Evolutionary conservation across 305 asterid species (phyloP).

Genomic region (Fraxinus floribunda): DNA sequence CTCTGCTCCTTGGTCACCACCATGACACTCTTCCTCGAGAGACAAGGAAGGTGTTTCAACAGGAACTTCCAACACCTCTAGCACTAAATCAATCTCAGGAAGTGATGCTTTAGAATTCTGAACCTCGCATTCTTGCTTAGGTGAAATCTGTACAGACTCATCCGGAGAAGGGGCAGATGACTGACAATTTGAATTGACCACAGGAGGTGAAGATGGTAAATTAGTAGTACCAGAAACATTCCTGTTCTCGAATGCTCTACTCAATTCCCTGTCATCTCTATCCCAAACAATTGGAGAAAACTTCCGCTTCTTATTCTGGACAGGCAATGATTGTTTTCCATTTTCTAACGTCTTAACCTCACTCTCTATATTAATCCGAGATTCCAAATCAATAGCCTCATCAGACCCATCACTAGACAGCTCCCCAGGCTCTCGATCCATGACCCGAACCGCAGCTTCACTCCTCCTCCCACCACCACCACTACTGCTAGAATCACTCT

Average conservation of each 20-base stretch:
- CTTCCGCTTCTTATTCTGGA: conserved; percentile 55
- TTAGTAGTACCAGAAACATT: conserved; percentile 23
- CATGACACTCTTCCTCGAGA: conserved; percentile 31
- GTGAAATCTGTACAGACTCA: conserved; percentile 28
- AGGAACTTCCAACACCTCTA: conserved; percentile 36
- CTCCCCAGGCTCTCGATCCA: conserved; percentile 88
- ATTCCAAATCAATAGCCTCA: conserved; percentile 50
- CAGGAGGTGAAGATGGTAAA: conserved; percentile 35
- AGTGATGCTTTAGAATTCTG: conserved; percentile 33
- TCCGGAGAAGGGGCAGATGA: conserved; percentile 31
- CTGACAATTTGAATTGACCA: conserved; percentile 23
- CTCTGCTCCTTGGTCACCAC: conserved; percentile 29
- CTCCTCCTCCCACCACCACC: conserved; percentile 38
- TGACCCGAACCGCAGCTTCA: conserved; percentile 27
- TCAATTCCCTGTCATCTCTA: conserved; percentile 54
- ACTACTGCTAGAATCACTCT: conserved; percentile 50
- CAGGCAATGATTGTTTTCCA: conserved; percentile 32
- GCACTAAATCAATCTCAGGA: conserved; percentile 26
- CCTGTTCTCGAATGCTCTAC: conserved; percentile 31
- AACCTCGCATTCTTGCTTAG: conserved; percentile 27
- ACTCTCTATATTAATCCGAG: conserved; percentile 27
- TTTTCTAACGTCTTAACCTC: conserved; percentile 37
- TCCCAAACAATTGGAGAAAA: conserved; percentile 91
- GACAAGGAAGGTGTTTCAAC: conserved; percentile 32
- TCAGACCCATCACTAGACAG: conserved; percentile 82